Evolutionary conservation across 2,329 filamentous ascomycete genomes (phyloP), one percentile per base, ranked within the genome.

Genomic region (Dryadomyces quercus-mongolicae): DNA sequence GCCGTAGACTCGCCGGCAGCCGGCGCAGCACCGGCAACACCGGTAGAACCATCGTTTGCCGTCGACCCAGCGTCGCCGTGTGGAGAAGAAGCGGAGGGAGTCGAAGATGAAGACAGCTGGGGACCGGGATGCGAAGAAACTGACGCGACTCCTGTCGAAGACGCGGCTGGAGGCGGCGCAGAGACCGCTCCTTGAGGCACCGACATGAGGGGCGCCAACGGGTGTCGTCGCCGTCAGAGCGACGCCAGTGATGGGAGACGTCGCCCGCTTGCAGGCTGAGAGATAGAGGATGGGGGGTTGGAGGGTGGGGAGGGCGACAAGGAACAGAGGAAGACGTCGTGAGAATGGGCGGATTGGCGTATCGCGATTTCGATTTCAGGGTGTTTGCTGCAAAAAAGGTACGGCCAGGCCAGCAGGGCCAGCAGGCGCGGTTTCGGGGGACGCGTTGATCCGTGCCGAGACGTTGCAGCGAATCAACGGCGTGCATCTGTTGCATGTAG

Each of bases 141-240:
- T 8, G 57, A 54, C 53, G 55, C 54, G 52, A 31, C 56, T 18
- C 48, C 52, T 22, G 53, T 31, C 21, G 49, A 43, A 34, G 49
- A 46, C 43, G 56, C 47, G 49, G 53, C 51, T 7, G 55, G 47
- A 8, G 55, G 52, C 53, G 62, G 59, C 47, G 62, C 55, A 52
- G 64, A 58, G 58, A 67, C 63, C 60, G 71, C 68, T 62, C 71
- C 68, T 62, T 70, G 70, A 56, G 62, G 56, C 50, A 70, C 66
- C 59, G 74, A 73, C 73, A 76, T 76, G 62, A 65, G 59, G 21
- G 59, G 52, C 61, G 59, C 31, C 44, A 52, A 57, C 61, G 59
- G 61, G 59, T 59, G 62, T 61, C 63, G 64, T 64, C 66, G 68
- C 67, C 68, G 67, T 68, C 61, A 63, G 62, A 60, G 63, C 63